phyloP scores from a whole-genome alignment of 163 green algal genomes.

The Scenedesmus sp. region DNA sequence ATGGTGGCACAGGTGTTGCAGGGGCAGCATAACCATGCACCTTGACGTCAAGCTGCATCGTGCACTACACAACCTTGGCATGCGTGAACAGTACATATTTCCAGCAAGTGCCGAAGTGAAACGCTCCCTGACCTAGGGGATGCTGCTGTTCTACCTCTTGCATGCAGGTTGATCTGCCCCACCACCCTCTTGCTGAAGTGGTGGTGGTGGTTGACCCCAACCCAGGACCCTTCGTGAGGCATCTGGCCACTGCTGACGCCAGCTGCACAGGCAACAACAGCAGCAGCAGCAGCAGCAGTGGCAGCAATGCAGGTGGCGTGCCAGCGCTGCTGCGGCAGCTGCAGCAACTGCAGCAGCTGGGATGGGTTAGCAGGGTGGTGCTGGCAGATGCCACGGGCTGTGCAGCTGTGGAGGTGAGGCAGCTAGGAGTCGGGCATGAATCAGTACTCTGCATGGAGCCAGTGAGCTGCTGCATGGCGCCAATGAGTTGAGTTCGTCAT shows the following conservation, averaged over 20 bases:
- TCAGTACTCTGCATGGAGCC: too few relatives aligned
- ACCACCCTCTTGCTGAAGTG: slow-evolving; percentile 20
- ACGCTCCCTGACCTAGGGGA: too few relatives aligned
- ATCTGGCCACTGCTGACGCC: neutral
- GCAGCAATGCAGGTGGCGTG: neutral
- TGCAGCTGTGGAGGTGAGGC: neutral
- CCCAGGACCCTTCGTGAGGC: slow-evolving; percentile 37
- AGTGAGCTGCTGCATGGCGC: too few relatives aligned
- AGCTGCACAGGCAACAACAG: neutral
- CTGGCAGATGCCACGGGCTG: neutral
- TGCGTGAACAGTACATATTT: too few relatives aligned
- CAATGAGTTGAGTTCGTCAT: too few relatives aligned
- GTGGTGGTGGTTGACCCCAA: slow-evolving; percentile 38
- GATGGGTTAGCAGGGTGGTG: slow-evolving; percentile 36
- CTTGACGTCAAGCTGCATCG: neutral
- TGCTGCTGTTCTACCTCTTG: neutral
- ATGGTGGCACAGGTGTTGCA: too few relatives aligned
- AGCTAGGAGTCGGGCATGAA: too few relatives aligned
- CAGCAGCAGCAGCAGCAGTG: neutral
- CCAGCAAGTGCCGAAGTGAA: too few relatives aligned
- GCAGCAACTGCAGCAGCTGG: slow-evolving; percentile 3
- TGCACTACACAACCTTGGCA: too few relatives aligned
- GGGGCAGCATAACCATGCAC: too few relatives aligned
- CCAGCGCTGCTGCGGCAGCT: slow-evolving; percentile 1
- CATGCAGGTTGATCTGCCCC: neutral